Base-by-base conservation (phyloP, 768 basidiomycete species). In the Mycena galopus region DNA sequence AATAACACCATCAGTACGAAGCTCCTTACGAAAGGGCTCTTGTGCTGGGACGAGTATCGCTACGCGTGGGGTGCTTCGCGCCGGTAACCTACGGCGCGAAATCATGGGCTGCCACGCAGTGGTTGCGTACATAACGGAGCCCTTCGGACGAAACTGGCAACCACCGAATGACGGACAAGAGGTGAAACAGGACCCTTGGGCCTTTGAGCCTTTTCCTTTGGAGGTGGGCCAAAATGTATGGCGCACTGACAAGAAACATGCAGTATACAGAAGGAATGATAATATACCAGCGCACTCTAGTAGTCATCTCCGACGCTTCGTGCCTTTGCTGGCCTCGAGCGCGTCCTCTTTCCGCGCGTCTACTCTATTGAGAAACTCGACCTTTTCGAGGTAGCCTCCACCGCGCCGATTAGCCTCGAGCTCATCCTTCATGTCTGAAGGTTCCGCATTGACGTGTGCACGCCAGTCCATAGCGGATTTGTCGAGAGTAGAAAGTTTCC, bases 381-480 rank as follows among this genome's bases (percentile, higher is more conserved):
- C 90, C 82, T 93, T 96, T 75, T 94, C 95, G 23, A 96, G 83
- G 80, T 93, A 96, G 0, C 95, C 94, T 11, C 93, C 94, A 0
- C 91, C 89, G 50, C 91, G 88, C 57, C 92, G 84, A 70, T 95
- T 92, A 4, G 89, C 89, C 59, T 93, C 89, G n/a, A 96, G 85
- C 72, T 94, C 93, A 74, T 94, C 91, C 71, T 89, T 87, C 11
- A 92, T 77, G 4, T 84, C 87, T 0, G 84, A 67, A 23, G 79
- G 76, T 61, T 87, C 81, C 0, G 86, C 72, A 23, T 86, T 80
- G 17, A 94, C 81, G 75, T 96, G 94, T 0, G 89, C 81, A 32
- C 87, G 86, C 95, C 95, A 96, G 78, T 96, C 95, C 88, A 96
- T 90, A 16, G 92, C 90, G 0, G 93, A 94, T 79, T 96, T 96